Evolutionary conservation across 352 stramenopile genomes (phyloP).

Genomic region (Pythium brassicae): DNA sequence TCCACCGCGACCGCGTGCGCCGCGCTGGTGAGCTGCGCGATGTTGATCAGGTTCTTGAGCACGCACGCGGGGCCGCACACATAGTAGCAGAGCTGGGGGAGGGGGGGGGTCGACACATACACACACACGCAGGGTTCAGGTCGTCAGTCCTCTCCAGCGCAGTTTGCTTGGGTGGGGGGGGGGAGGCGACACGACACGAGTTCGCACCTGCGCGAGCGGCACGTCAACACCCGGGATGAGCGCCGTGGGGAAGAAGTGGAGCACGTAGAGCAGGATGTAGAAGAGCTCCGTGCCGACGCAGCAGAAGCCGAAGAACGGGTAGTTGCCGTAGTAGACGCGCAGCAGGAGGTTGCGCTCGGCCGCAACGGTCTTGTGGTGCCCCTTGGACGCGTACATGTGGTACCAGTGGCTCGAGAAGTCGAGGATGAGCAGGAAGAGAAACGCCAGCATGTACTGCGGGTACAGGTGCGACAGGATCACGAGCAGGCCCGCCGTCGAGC

Average conservation of each 20-base stretch:
- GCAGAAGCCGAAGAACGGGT: slow-evolving; percentile 92
- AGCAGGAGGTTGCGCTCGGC: slow-evolving; percentile 93
- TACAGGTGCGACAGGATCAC: slow-evolving; percentile 94
- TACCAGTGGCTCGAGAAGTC: slow-evolving; percentile 98
- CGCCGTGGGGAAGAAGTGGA: slow-evolving; percentile 72
- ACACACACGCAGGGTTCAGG: background rate
- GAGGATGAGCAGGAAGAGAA: slow-evolving; percentile 91
- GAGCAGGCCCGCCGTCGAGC: slow-evolving; percentile 94
- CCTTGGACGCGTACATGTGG: slow-evolving; percentile 95
- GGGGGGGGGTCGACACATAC: too few relatives aligned
- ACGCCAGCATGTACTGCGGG: slow-evolving; percentile 68
- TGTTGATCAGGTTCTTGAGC: slow-evolving; percentile 92
- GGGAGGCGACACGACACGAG: too few relatives aligned
- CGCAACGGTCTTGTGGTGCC: slow-evolving; percentile 95
- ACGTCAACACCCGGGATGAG: slow-evolving; percentile 52
- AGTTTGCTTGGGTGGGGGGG: too few relatives aligned
- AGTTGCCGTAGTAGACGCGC: slow-evolving; percentile 91
- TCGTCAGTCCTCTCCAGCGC: background rate
- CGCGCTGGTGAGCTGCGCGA: slow-evolving; percentile 87
- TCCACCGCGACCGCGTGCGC: slow-evolving; percentile 73
- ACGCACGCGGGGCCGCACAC: slow-evolving; percentile 87
- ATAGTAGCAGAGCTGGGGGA: slow-evolving; percentile 68
- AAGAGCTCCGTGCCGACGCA: slow-evolving; percentile 91
- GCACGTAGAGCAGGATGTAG: slow-evolving; percentile 90
- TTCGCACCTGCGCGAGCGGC: slow-evolving; percentile 53